Base-by-base conservation (phyloP, 495 filamentous ascomycete species). In the Penicillium argentinense region DNA sequence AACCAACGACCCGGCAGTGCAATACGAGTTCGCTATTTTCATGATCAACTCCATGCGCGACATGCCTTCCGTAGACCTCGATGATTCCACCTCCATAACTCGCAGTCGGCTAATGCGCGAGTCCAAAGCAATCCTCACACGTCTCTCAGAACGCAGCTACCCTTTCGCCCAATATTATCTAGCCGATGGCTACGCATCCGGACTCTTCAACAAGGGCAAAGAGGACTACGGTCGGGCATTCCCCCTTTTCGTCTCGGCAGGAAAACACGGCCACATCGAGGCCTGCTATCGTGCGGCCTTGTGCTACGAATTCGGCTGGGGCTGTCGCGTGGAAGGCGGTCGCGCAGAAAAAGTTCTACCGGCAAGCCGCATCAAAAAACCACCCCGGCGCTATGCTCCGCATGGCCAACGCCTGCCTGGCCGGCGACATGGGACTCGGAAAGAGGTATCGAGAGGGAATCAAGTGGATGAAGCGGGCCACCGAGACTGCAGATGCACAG, bases 221-320 rank as follows among this genome's bases (percentile, higher is more conserved):
- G 83, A 87, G 56, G 95, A 97, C 64, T 84, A 92, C 56, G 89
- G 93, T 49, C 83, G 84, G 9, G 91, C 92, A 1, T 97, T 97
- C 57, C 82, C 87, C 0, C 81, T 97, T 5, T 99, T 99, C 62
- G 74, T 96, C 24, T 81, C 92, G 1, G 95, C 95, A 9, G 90
- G 88, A 63, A 99, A 97, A 71, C 95, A 97, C 65, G 95, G 93
- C 23, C 93, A 99, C 62, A 88, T 95, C 22, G 93, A 99, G 69
- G 91, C 95, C 21, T 92, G 84, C 30, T 99, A 96, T 69, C 86
- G 93, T 41, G 85, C 92, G 36, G 93, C 87, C 3, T 72, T 99
- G 26, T 97, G 92, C 73, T 97, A 96, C 68, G 93, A 99, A 61
- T 97, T 96, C 68, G 95, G 91, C 50, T 97, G 95, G 93, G 93